Evolutionary conservation across 129 eudicot species (phyloP).

Genomic region (Helichrysum umbraculigerum): DNA sequence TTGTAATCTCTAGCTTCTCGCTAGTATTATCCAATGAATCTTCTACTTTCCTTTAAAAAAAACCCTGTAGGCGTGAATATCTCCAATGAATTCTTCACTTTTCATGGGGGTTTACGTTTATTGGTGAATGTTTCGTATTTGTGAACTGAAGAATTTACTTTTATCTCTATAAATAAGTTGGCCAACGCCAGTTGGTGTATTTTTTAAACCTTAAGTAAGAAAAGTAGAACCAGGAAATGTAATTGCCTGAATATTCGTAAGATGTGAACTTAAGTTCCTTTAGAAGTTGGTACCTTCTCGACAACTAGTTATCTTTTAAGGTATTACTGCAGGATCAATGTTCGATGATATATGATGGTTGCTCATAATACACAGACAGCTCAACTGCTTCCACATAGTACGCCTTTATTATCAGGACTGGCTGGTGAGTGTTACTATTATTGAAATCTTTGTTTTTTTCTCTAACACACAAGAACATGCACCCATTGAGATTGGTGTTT

Average conservation of each 20-base stretch:
- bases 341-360: constrained; percentile 19
- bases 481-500: constrained; percentile 7
- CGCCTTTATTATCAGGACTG: background rate
- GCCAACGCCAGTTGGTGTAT: background rate
- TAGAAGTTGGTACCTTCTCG: constrained; percentile 12
- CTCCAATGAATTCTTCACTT: no score
- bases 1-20: no score
- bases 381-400: constrained; percentile 18
- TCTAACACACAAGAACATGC: constrained; percentile 16
- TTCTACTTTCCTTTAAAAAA: background rate
- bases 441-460: background rate
- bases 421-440: constrained; percentile 29
- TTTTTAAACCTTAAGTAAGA: background rate
- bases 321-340: constrained; percentile 34
- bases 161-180: background rate
- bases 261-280: background rate
- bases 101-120: background rate
- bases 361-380: constrained; percentile 16
- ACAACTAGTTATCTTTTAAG: background rate
- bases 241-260: background rate
- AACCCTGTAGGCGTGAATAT: background rate
- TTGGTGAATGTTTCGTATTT: background rate
- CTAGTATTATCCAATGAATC: no score
- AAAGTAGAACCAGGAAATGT: background rate
- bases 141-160: background rate